These are phyloP conservation scores for Sphenostylis stenocarpa DNA, from an alignment of 306 rosid species.

Conservation along the genomic window DNA sequence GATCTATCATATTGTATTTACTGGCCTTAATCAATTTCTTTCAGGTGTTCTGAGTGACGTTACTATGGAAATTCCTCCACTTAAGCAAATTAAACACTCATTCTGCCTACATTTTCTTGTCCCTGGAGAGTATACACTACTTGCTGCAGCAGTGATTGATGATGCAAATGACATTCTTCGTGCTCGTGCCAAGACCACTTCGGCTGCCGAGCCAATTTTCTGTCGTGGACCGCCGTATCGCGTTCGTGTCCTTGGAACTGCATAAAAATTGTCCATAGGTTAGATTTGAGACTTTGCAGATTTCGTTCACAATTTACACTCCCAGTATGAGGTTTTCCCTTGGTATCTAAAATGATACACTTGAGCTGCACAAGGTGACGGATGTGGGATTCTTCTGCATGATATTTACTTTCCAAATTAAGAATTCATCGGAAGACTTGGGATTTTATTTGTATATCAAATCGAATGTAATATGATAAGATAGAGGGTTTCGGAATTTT, in stretches of 20 bases:
- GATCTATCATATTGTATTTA: background rate
- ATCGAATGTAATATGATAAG: slow-evolving; percentile 26
- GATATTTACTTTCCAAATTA: slow-evolving; percentile 29
- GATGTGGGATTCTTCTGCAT: slow-evolving; percentile 18
- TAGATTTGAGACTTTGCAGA: slow-evolving; percentile 23
- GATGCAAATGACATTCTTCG: slow-evolving; percentile 84
- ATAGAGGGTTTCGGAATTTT: slow-evolving; percentile 7
- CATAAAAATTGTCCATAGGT: slow-evolving; percentile 35
- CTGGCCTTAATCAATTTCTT: slow-evolving; percentile 1
- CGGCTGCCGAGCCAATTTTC: slow-evolving; percentile 81
- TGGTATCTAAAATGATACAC: slow-evolving; percentile 3
- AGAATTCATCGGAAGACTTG: slow-evolving; percentile 24
- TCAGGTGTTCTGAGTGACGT: slow-evolving; percentile 81
- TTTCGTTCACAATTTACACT: slow-evolving; percentile 23
- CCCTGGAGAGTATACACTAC: slow-evolving; percentile 87
- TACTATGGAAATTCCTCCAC: slow-evolving; percentile 77
- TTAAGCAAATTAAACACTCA: slow-evolving; percentile 66
- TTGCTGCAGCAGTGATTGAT: slow-evolving; percentile 76
- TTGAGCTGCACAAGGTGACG: slow-evolving; percentile 7
- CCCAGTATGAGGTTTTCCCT: background rate
- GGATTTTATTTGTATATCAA: slow-evolving; percentile 38
- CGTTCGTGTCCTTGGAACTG: slow-evolving; percentile 66
- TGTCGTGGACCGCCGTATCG: slow-evolving; percentile 94
- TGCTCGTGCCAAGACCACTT: slow-evolving; percentile 73
- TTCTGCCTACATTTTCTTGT: slow-evolving; percentile 89